Evolutionary conservation across 257 asterid genomes (phyloP).

Genomic region (Penstemon newberryi): DNA sequence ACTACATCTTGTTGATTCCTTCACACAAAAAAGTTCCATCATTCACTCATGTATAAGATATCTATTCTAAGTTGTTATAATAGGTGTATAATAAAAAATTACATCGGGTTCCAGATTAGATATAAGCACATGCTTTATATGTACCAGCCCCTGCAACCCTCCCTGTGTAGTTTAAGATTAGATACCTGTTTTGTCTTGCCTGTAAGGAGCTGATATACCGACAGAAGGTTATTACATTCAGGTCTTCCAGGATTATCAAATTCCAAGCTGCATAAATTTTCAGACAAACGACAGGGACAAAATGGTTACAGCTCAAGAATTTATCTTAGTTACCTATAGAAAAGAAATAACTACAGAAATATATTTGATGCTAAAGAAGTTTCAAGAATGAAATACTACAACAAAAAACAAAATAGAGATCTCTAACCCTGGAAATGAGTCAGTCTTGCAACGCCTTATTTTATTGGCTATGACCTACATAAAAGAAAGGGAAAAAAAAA

Average conservation of each 20-base stretch:
- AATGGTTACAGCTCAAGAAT: conserved; percentile 21
- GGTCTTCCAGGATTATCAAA: conserved; percentile 93
- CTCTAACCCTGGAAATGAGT: conserved; percentile 75
- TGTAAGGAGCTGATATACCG: conserved; percentile 82
- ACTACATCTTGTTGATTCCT: conserved; percentile 1
- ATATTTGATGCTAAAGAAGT: conserved; percentile 13
- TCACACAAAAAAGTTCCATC: conserved; percentile 3
- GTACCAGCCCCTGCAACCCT: conserved; percentile 15
- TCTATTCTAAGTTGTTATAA: neutral
- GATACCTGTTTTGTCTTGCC: conserved; percentile 88
- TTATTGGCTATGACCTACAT: conserved; percentile 78
- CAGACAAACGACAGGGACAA: conserved; percentile 16
- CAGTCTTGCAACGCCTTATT: conserved; percentile 96
- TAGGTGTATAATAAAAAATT: conserved; percentile 6
- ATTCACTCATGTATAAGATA: neutral
- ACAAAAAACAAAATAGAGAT: conserved; percentile 19
- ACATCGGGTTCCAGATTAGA: neutral
- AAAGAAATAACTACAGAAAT: neutral
- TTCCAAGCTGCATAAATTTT: conserved; percentile 62
- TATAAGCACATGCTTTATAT: conserved; percentile 15
- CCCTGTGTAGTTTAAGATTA: conserved; percentile 16
- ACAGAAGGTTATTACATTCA: conserved; percentile 89
- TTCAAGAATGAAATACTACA: conserved; percentile 6
- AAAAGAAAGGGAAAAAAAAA: conserved; percentile 27
- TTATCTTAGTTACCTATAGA: neutral